Evolutionary conservation across 1,284 basidiomycete species (phyloP), one percentile per base, ranked within the genome.

Genomic region (Puccinia coronata): DNA sequence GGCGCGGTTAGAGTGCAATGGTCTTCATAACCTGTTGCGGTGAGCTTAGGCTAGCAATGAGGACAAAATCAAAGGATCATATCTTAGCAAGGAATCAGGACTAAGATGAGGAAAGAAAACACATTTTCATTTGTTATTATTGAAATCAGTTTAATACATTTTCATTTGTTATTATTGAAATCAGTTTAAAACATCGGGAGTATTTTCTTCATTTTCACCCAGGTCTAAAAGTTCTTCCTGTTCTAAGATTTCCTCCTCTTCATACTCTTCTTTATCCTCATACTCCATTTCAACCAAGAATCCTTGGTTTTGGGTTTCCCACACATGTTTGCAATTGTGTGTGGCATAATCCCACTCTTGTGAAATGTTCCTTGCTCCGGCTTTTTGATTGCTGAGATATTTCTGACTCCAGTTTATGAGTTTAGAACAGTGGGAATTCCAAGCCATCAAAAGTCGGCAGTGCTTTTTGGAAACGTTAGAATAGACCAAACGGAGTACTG

Each of bases 181-280:
- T n/a, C n/a, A n/a, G n/a, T n/a, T n/a, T n/a, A n/a, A n/a, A n/a
- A n/a, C n/a, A n/a, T n/a, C n/a, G n/a, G n/a, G n/a, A n/a, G n/a
- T n/a, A n/a, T n/a, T n/a, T n/a, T 28, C 55, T n/a, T 28, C 55
- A 25, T 28, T 57, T 57, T 14, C n/a, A 57, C 9, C 23, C 9
- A 5, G 55, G n/a, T 16, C 9, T 25, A n/a, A 8, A 9, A 57
- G 31, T 57, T 25, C n/a, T 57, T 57, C 55, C n/a, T 57, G n/a
- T 28, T 57, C n/a, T 57, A 57, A 57, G 5, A 57, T 57, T 28
- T 57, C 55, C 55, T 57, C 55, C 55, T 57, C 55, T 28, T 57
- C 25, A 28, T 57, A 57, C 2, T 57, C n/a, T 6, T 28, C 55
- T 28, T 57, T 2, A 6, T 57, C n/a, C 4, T 57, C 55, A 8